Percentiles rank a stretch among this genome's conserved stretches.
phyloP scores from a whole-genome alignment of 305 asterid genomes.

The Plantago coronopus region DNA sequence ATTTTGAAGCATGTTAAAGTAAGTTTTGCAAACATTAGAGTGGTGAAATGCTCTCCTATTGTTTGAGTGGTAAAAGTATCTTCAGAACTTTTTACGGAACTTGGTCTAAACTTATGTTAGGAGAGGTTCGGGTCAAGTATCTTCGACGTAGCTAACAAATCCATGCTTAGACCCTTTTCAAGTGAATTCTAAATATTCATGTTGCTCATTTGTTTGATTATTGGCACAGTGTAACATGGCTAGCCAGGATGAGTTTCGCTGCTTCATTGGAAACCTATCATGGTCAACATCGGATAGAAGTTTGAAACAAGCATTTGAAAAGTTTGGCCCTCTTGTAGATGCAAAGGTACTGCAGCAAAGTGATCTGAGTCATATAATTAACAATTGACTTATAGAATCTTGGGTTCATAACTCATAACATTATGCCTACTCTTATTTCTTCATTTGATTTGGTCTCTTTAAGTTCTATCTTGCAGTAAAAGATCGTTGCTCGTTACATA shows the following conservation, averaged over 20 bases:
- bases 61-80: not conserved
- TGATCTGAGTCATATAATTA: not conserved
- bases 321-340: slow-evolving; percentile 56
- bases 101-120: too few relatives aligned
- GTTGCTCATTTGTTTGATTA: slow-evolving; percentile 16
- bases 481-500: slow-evolving; percentile 6
- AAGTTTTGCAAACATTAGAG: not conserved
- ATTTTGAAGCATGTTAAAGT: not conserved
- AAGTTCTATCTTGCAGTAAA: slow-evolving; percentile 14
- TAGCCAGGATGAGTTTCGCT: slow-evolving; percentile 48
- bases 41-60: not conserved
- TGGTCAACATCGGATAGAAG: slow-evolving; percentile 58
- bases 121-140: too few relatives aligned
- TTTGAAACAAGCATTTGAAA: slow-evolving; percentile 60
- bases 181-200: not conserved
- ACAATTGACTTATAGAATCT: slow-evolving; percentile 2
- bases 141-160: too few relatives aligned
- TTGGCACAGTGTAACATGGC: slow-evolving; percentile 33
- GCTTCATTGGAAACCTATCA: slow-evolving; percentile 59
- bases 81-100: too few relatives aligned
- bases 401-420: not conserved
- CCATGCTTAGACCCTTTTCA: too few relatives aligned
- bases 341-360: slow-evolving; percentile 36
- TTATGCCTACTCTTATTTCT: not conserved
- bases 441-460: not conserved